Evolutionary conservation across 225 moss, liverwort and hornwort genomes (phyloP).

Genomic region (Physcomitrellopsis africana): DNA sequence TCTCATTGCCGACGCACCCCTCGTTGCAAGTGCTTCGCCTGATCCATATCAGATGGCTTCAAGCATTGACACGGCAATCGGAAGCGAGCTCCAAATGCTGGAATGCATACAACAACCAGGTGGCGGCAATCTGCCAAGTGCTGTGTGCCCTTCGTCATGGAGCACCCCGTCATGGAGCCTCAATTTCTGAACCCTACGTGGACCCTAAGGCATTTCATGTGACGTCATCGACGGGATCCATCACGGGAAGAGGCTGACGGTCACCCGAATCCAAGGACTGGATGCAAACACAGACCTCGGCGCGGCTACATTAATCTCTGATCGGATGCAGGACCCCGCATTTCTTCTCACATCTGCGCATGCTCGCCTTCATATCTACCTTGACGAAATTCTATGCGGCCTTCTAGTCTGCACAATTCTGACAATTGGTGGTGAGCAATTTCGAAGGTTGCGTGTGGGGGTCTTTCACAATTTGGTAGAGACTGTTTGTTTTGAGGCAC

Average conservation of each 20-base stretch:
- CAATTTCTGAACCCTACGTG: too few species aligned
- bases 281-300: slow-evolving; percentile 32
- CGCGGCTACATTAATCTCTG: background rate
- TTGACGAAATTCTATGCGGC: background rate
- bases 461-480: background rate
- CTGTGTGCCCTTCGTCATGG: too few species aligned
- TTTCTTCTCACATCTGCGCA: slow-evolving; percentile 34
- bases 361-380: slow-evolving; percentile 16
- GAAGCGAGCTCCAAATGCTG: background rate
- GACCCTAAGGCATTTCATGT: background rate
- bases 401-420: background rate
- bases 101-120: too few species aligned
- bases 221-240: background rate
- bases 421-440: slow-evolving; percentile 3
- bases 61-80: too few species aligned
- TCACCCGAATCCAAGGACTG: slow-evolving; percentile 27
- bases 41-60: slow-evolving; percentile 24
- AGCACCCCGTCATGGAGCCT: too few species aligned
- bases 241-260: background rate
- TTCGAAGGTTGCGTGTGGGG: background rate
- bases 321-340: slow-evolving; percentile 19
- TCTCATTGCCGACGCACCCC: background rate
- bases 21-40: background rate
- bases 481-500: too few species aligned
- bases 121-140: too few species aligned